Conservation (phyloP, 192 early-diverging fungal genomes). For the Dimargaris xerosporica region DNA sequence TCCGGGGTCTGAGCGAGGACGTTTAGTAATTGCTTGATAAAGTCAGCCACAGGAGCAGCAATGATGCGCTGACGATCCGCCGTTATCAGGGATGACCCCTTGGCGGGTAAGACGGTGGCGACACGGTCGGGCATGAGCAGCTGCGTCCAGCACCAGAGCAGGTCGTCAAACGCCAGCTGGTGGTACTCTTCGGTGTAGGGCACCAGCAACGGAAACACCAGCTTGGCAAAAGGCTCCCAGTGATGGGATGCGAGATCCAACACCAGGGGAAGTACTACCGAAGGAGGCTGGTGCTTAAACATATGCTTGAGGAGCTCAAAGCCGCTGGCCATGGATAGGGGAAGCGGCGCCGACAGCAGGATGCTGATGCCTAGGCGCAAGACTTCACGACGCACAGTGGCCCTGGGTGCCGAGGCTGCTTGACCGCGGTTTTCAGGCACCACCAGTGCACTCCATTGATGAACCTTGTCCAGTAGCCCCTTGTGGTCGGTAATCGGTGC, state of each 20-base stretch:
- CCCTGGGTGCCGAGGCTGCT: too few species aligned
- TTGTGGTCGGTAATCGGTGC: not conserved
- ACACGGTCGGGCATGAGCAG: too few species aligned
- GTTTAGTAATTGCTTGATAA: too few species aligned
- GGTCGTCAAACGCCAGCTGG: not conserved
- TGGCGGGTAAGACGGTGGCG: too few species aligned
- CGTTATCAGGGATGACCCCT: too few species aligned
- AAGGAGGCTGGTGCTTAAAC: not conserved
- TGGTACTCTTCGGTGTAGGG: not conserved
- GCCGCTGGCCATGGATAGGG: not conserved
- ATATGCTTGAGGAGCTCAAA: not conserved
- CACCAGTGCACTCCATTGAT: too few species aligned
- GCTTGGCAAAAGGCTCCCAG: constrained; percentile 43
- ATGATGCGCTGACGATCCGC: too few species aligned
- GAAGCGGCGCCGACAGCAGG: not conserved
- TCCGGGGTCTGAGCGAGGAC: too few species aligned
- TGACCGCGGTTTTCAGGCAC: too few species aligned
- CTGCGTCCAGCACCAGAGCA: too few species aligned
- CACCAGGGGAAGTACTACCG: constrained; percentile 37
- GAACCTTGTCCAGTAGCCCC: not conserved
- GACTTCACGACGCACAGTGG: too few species aligned
- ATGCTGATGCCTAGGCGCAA: not conserved
- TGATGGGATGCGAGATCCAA: constrained; percentile 43
- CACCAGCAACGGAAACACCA: constrained; percentile 44
- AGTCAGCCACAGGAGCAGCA: too few species aligned